Evolutionary conservation across 129 eudicot species (phyloP).

Genomic region (Saposhnikovia divaricata): DNA sequence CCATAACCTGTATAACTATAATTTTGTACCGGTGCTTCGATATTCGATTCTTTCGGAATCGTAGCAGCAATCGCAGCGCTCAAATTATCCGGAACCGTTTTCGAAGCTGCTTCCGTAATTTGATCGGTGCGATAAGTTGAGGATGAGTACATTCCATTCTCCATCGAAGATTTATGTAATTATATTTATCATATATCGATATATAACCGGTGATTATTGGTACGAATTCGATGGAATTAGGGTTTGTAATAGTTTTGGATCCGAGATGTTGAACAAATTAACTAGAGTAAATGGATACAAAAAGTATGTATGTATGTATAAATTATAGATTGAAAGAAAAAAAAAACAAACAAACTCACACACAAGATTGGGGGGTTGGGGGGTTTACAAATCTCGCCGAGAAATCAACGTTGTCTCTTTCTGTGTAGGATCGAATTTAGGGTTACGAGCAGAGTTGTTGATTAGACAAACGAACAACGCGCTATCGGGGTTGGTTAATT

Average conservation of each 20-base stretch:
- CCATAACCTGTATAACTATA: conserved; percentile 61
- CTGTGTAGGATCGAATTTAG: background rate
- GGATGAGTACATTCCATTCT: conserved; percentile 36
- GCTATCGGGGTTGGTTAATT: background rate
- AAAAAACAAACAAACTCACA: background rate
- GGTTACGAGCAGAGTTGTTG: background rate
- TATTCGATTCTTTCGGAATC: conserved; percentile 36
- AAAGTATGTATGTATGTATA: background rate
- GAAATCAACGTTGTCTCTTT: background rate
- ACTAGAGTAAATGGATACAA: background rate
- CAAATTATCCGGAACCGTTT: conserved; percentile 35
- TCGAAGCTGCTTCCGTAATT: conserved; percentile 35
- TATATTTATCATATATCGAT: background rate
- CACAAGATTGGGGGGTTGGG: background rate
- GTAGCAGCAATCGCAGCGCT: conserved; percentile 27
- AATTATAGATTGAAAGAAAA: background rate
- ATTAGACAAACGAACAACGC: background rate
- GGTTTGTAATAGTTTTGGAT: background rate
- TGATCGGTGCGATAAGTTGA: conserved; percentile 45
- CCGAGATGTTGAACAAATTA: background rate
- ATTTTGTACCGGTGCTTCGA: conserved; percentile 42
- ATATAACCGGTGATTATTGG: background rate
- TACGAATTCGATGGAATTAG: background rate
- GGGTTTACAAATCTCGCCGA: conserved; percentile 3
- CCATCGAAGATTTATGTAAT: conserved; percentile 29